Percentiles rank a stretch among this genome's conserved stretches.
phyloP scores from a whole-genome alignment of 2,329 filamentous ascomycete species.

The Microsporum audouinii region DNA sequence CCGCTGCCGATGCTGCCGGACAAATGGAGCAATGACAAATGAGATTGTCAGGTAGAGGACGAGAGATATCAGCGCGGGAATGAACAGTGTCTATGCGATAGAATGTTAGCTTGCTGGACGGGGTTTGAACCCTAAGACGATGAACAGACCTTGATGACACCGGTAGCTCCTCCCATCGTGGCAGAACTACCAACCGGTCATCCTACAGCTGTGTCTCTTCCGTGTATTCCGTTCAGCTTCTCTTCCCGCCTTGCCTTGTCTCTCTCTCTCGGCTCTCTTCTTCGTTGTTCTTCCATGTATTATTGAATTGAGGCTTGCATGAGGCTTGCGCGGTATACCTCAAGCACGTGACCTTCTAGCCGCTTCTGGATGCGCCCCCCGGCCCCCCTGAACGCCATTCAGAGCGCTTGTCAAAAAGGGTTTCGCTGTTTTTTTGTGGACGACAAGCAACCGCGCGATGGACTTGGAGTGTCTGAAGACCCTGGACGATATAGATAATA shows the following conservation, averaged over 20 bases:
- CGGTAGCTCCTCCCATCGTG: neutral
- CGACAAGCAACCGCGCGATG: neutral
- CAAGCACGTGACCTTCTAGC: neutral
- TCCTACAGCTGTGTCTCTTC: neutral
- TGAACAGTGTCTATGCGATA: conserved; percentile 49
- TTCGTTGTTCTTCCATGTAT: neutral
- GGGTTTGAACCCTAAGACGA: too few relatives aligned
- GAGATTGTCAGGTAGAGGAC: conserved; percentile 55
- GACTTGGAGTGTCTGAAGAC: neutral
- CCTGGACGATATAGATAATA: neutral
- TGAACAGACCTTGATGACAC: conserved; percentile 1
- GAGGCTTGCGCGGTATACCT: neutral
- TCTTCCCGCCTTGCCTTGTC: neutral
- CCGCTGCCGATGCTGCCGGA: conserved; percentile 57
- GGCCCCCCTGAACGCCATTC: neutral
- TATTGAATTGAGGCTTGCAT: neutral
- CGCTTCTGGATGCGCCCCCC: neutral
- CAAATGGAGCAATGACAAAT: conserved; percentile 55
- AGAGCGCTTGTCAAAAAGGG: neutral
- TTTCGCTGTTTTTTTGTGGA: neutral
- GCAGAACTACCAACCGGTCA: neutral
- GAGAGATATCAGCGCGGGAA: conserved; percentile 60
- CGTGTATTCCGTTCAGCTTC: neutral
- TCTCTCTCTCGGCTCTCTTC: neutral
- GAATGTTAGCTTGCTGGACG: neutral